These are phyloP conservation scores for Ceratocystis smalleyi DNA, from an alignment of 2,329 filamentous ascomycete species.

Conservation along the genomic window DNA sequence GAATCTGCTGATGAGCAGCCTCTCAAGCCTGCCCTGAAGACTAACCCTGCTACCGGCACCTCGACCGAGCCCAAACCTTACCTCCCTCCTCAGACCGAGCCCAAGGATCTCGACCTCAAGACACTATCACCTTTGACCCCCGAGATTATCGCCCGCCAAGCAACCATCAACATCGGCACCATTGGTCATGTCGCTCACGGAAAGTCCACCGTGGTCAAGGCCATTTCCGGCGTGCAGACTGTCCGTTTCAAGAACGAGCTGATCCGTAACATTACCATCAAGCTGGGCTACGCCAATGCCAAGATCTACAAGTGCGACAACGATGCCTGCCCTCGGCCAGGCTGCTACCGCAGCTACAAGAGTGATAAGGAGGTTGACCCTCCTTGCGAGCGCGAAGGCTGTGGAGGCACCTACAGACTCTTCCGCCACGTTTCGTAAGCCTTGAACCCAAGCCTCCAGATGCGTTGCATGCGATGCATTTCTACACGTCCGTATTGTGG, in stretches of 20 bases:
- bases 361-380: constrained; percentile 98
- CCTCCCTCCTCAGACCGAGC: constrained; percentile 80
- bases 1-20: constrained; percentile 45
- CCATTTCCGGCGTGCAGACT: constrained; percentile 96
- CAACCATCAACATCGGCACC: constrained; percentile 96
- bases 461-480: too few species aligned
- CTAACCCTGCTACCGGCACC: constrained; percentile 19
- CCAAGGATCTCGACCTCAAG: constrained; percentile 70
- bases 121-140: constrained; percentile 72
- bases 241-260: constrained; percentile 99
- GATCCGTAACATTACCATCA: constrained; percentile 98
- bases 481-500: background rate
- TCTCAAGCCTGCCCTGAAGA: constrained; percentile 71
- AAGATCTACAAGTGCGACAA: constrained; percentile 99
- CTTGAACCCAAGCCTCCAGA: background rate
- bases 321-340: constrained; percentile 74
- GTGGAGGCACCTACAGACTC: constrained; percentile 71
- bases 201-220: constrained; percentile 97
- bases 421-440: constrained; percentile 84
- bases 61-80: constrained; percentile 37
- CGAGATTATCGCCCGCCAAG: constrained; percentile 94
- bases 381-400: constrained; percentile 86
- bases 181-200: constrained; percentile 98
- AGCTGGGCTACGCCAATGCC: constrained; percentile 97
- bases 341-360: constrained; percentile 94